Evolutionary conservation across 139 green algal species (phyloP).

Genomic region (Ettlia oleoabundans): DNA sequence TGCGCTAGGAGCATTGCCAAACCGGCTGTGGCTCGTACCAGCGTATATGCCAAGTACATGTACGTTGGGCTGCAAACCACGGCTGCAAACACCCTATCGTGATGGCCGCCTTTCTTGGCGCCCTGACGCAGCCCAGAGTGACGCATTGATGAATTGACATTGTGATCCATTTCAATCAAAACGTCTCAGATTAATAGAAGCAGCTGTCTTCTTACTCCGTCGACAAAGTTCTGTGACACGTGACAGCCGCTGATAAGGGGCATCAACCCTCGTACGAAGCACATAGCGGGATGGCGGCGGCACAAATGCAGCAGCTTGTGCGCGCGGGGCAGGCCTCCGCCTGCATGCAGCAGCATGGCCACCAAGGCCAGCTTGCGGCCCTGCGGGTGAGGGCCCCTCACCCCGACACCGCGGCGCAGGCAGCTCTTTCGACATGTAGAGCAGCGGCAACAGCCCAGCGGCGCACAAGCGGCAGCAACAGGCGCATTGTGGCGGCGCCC

Average conservation of each 20-base stretch:
- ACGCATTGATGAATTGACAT: no score
- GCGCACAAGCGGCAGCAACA: neutral
- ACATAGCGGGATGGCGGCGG: constrained; percentile 8
- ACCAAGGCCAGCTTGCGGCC: neutral
- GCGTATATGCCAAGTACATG: neutral
- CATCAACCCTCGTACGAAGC: no score
- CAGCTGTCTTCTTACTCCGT: no score
- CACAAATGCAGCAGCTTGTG: constrained; percentile 1
- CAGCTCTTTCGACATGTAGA: neutral
- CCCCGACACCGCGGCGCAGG: neutral
- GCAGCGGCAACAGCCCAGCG: constrained; percentile 4
- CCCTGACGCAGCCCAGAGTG: no score
- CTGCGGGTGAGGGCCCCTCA: no score
- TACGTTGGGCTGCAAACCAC: neutral
- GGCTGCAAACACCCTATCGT: neutral
- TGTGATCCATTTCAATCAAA: no score
- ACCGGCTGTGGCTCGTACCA: no score
- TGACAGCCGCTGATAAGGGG: no score
- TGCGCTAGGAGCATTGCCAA: no score
- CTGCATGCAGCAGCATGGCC: neutral
- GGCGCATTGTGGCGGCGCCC: neutral
- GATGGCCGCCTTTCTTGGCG: neutral
- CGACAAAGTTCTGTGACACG: no score
- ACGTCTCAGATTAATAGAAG: no score
- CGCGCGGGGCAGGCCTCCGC: neutral